Percentiles rank a stretch among this genome's conserved stretches.
Evolutionary conservation across 305 asterid species (phyloP).

Genomic region (Fraxinus greggii): DNA sequence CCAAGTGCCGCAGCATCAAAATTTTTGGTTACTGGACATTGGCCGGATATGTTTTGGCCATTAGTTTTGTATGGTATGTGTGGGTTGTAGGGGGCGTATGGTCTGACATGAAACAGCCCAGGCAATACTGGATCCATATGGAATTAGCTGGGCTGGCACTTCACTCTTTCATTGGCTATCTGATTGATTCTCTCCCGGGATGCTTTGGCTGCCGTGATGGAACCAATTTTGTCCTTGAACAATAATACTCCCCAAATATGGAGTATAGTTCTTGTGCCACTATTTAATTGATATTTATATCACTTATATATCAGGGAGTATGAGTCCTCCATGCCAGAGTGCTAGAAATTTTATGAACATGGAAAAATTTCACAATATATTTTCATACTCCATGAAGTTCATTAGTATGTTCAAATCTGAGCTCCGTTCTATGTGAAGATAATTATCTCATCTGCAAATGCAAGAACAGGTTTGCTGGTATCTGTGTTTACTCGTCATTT

Average conservation of each 20-base stretch:
- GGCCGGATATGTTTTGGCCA: not conserved
- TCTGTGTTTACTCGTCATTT: not conserved
- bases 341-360: not conserved
- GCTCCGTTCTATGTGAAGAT: not conserved
- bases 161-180: not conserved
- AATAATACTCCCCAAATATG: not conserved
- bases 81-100: not conserved
- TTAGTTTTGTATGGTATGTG: not conserved
- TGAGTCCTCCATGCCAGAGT: not conserved
- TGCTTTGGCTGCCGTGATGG: not conserved
- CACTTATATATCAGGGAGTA: not conserved
- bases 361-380: not conserved
- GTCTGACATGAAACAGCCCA: not conserved
- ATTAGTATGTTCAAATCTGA: not conserved
- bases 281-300: not conserved
- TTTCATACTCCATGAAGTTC: not conserved
- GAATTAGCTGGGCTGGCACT: not conserved
- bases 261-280: not conserved
- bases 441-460: not conserved
- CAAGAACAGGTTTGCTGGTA: not conserved
- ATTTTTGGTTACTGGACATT: not conserved
- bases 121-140: not conserved
- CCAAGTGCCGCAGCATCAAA: not conserved
- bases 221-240: not conserved
- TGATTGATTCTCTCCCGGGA: not conserved